phyloP scores from a whole-genome alignment of 2,329 filamentous ascomycete species.

The Aureobasidium vineae region DNA sequence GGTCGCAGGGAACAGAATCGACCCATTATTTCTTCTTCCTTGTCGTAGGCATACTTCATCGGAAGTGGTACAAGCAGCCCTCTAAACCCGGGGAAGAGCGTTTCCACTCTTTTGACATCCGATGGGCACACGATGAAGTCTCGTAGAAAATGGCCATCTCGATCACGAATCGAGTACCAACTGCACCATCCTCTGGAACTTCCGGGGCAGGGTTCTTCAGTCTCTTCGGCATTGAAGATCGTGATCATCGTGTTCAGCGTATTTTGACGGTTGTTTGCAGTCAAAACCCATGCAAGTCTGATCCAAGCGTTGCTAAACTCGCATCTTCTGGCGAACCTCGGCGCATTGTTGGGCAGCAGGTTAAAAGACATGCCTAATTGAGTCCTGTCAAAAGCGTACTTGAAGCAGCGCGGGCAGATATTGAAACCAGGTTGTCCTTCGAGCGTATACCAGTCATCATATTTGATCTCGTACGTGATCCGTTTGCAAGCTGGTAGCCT shows the following conservation, averaged over 20 bases:
- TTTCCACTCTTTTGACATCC: conserved; percentile 70
- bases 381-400: conserved; percentile 65
- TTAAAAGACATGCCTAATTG: conserved; percentile 67
- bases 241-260: conserved; percentile 68
- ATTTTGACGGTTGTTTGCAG: conserved; percentile 64
- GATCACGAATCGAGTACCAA: conserved; percentile 76
- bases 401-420: conserved; percentile 80
- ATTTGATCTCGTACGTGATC: conserved; percentile 59
- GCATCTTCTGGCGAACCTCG: conserved; percentile 56
- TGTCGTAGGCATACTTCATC: conserved; percentile 44
- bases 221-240: conserved; percentile 62
- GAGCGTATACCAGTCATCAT: conserved; percentile 79
- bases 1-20: conserved; percentile 67
- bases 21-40: conserved; percentile 34
- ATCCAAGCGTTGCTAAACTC: conserved; percentile 82
- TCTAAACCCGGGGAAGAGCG: conserved; percentile 68
- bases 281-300: conserved; percentile 79
- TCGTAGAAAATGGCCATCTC: conserved; percentile 62
- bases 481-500: conserved; percentile 67
- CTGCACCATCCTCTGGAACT: conserved; percentile 55
- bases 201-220: conserved; percentile 58
- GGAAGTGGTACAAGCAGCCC: conserved; percentile 59
- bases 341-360: conserved; percentile 54
- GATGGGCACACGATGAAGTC: conserved; percentile 73
- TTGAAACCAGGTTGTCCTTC: conserved; percentile 68